Evolutionary conservation across 31 red algal genomes (phyloP), one percentile per base, ranked within the genome.

Genomic region (Endocladia muricata): DNA sequence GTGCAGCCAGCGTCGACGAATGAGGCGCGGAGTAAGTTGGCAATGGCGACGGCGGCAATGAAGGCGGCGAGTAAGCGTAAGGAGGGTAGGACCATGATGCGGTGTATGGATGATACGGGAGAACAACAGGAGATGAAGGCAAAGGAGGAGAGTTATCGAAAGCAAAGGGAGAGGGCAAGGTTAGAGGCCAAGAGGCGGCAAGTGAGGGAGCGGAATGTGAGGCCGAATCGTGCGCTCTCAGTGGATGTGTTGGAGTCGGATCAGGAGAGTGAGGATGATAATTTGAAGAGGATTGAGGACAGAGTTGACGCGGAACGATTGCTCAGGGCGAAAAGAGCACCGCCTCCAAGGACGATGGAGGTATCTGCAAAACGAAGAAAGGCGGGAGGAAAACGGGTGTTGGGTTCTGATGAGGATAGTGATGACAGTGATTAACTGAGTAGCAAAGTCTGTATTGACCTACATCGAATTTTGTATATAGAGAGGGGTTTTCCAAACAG

Each of bases 341-440:
- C 72, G 13, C 23, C 82, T 0, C 62, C 82, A 7, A 66, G 72
- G 22, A 48, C 40, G n/a, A 69, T 49, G 51, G 82, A 75, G 41
- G 47, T 85, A 29, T 56, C 70, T 23, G 82, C 70, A 32, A 85
- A 85, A 57, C 70, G 82, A 15, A 63, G 82, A 58, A 85, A 85
- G 62, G 71, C 62, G 1, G 70, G 71, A n/a, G 82, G 70, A 9
- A 49, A 72, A 28, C 70, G 82, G 41, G 71, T 85, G 37, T 39
- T 85, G 26, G 60, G 36, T 21, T 43, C 41, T 41, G 26, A 75
- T 61, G 82, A 85, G n/a, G 72, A 62, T 11, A 69, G 69, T 37
- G 82, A 85, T 85, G 82, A 85, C 26, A 77, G 60, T 66, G 60
- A 76, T 41, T 76, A 69, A 49, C n/a, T n/a, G n/a, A n/a, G n/a